Percentiles rank a stretch among this genome's conserved stretches.
phyloP scores from a whole-genome alignment of 2,329 filamentous ascomycete species.

The Aureobasidium namibiae region DNA sequence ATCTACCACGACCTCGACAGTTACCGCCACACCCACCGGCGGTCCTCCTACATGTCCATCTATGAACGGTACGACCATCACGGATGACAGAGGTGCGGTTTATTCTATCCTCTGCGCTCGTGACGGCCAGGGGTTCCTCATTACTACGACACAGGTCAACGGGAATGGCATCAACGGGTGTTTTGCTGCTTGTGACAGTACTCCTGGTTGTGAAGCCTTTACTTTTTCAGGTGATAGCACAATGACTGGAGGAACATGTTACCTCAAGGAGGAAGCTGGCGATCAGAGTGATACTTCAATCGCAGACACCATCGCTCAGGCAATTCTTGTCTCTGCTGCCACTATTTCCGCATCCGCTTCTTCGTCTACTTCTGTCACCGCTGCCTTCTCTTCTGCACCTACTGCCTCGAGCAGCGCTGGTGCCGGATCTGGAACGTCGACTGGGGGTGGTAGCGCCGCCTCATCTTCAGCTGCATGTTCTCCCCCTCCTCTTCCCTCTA shows the following conservation, averaged over 20 bases:
- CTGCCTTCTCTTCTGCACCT: too few species aligned
- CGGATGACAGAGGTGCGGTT: conserved; percentile 11
- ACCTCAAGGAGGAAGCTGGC: neutral
- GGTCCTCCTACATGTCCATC: conserved; percentile 11
- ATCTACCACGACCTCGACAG: neutral
- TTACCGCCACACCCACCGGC: neutral
- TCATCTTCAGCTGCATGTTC: neutral
- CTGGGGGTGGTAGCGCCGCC: neutral
- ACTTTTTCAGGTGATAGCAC: conserved; percentile 17
- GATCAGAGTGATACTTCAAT: neutral
- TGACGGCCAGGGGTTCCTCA: neutral
- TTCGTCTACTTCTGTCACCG: too few species aligned
- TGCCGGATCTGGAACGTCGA: neutral
- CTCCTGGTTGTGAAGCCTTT: conserved; percentile 11
- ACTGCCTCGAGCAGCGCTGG: neutral
- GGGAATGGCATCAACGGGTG: conserved; percentile 14
- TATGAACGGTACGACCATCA: conserved; percentile 13
- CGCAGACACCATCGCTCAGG: neutral
- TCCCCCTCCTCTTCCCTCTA: conserved; percentile 4
- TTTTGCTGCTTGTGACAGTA: conserved; percentile 18
- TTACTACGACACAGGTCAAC: neutral
- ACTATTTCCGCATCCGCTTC: neutral
- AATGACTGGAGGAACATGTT: conserved; percentile 11
- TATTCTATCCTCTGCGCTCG: conserved; percentile 15
- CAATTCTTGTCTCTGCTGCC: neutral